phyloP scores from a whole-genome alignment of 1,284 basidiomycete species.

The Gymnopus androsaceus region DNA sequence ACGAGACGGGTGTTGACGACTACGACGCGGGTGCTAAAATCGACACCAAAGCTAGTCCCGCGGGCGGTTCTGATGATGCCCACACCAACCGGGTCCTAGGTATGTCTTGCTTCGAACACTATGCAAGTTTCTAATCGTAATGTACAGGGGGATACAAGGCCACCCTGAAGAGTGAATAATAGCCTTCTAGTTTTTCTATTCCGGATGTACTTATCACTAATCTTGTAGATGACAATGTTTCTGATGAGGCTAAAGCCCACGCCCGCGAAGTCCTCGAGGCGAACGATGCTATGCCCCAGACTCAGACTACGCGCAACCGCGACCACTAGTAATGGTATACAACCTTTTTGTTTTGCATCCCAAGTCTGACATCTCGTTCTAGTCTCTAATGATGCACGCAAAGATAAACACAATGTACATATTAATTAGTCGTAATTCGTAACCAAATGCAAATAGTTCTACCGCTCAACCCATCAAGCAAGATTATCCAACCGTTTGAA shows the following conservation, averaged over 20 bases:
- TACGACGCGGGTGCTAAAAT: constrained; percentile 35
- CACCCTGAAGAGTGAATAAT: constrained; percentile 45
- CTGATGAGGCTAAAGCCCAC: constrained; percentile 51
- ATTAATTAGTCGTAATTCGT: too few relatives aligned
- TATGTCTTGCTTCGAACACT: not conserved
- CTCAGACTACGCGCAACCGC: too few relatives aligned
- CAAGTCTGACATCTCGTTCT: too few relatives aligned
- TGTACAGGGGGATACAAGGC: constrained; percentile 52
- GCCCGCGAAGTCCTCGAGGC: constrained; percentile 42
- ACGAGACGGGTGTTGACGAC: too few relatives aligned
- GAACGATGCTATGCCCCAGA: constrained; percentile 1
- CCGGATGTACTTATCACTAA: not conserved
- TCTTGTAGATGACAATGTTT: constrained; percentile 39
- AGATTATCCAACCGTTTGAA: constrained; percentile 9
- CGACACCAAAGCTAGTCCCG: not conserved
- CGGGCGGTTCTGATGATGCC: constrained; percentile 14
- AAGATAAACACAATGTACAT: too few relatives aligned
- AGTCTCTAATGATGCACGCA: too few relatives aligned
- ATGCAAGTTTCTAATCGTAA: not conserved
- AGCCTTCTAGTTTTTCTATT: too few relatives aligned
- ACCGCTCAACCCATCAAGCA: not conserved
- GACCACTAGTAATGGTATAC: too few relatives aligned
- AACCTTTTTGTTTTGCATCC: too few relatives aligned
- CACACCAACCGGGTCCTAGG: constrained; percentile 28
- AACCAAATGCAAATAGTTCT: not conserved